Evolutionary conservation across 495 filamentous ascomycete species (phyloP), one percentile per base, ranked within the genome.

Genomic region (Elasticomyces elasticus): DNA sequence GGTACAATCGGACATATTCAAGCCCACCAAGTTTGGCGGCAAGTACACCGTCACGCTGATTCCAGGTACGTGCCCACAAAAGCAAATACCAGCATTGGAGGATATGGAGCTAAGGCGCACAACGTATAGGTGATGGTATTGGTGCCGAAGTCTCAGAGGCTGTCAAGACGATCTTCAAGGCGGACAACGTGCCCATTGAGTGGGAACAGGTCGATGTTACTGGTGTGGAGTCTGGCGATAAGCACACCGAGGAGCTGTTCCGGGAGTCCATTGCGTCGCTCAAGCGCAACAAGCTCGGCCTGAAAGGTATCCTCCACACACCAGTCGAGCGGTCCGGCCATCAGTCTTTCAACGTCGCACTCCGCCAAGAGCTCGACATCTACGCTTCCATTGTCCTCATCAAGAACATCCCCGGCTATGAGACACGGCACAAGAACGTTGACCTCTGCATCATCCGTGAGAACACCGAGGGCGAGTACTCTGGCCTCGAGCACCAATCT

Each of bases 381-480:
- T 98, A 97, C 71, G 92, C 92, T 66, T 96, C 91, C 42, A 90
- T 98, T 67, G 88, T 89, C 58, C 79, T 97, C 50, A 86, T 98
- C 78, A 97, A 97, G 81, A 98, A 97, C 76, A 97, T 98, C 67
- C 92, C 92, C 55, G 92, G 92, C 54, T 96, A 97, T 76, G 70
- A 94, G 72, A 97, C 94, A 48, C 89, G 92, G 66, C 92, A 98
- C 77, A 83, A 94, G 64, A 80, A 90, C 68, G 86, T 98, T 69
- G 94, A 98, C 68, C 80, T 98, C 52, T 94, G 89, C 81, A 95
- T 98, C 70, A 95, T 98, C 71, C 92, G 92, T 72, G 92, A 98
- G 77, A 98, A 98, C 76, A 98, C 92, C 68, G 92, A 98, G 76
- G 92, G 92, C 65, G 92, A 98, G 79, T 98, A 98, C 77, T 94